Conservation (phyloP, 805 yeast genomes). For the Lipomyces lipofer region DNA sequence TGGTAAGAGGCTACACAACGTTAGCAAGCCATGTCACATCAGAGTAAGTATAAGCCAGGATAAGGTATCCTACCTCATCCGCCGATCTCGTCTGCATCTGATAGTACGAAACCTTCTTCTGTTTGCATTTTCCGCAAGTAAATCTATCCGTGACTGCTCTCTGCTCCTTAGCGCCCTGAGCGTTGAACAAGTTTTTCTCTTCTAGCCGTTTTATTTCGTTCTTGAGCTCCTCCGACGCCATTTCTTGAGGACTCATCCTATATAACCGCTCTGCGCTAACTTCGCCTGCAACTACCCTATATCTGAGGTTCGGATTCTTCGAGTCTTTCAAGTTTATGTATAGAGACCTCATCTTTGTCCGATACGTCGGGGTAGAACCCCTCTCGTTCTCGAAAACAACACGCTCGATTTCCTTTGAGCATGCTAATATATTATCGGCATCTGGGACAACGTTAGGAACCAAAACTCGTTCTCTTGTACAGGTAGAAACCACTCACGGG, state of each 20-base stretch:
- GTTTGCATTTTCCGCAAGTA: conserved; percentile 97
- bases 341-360: conserved; percentile 81
- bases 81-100: conserved; percentile 98
- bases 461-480: no score
- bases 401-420: conserved; percentile 70
- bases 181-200: conserved; percentile 88
- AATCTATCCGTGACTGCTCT: conserved; percentile 95
- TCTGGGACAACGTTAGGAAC: conserved; percentile 37
- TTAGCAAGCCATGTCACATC: neutral
- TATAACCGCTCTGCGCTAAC: conserved; percentile 66
- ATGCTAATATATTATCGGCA: conserved; percentile 58
- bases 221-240: conserved; percentile 91
- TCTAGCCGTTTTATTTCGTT: conserved; percentile 82
- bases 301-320: conserved; percentile 82
- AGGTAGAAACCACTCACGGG: conserved; percentile 22
- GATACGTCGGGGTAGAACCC: conserved; percentile 58
- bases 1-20: conserved; percentile 95
- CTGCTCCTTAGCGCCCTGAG: conserved; percentile 95
- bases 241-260: conserved; percentile 85
- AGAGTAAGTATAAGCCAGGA: neutral
- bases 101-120: conserved; percentile 93
- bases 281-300: conserved; percentile 64
- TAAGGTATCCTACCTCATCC: conserved; percentile 62
- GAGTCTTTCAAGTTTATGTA: conserved; percentile 86
- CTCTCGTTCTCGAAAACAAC: conserved; percentile 62